These are phyloP conservation scores for Thalassiosira gravida DNA, from an alignment of 352 stramenopile species.

Conservation along the genomic window DNA sequence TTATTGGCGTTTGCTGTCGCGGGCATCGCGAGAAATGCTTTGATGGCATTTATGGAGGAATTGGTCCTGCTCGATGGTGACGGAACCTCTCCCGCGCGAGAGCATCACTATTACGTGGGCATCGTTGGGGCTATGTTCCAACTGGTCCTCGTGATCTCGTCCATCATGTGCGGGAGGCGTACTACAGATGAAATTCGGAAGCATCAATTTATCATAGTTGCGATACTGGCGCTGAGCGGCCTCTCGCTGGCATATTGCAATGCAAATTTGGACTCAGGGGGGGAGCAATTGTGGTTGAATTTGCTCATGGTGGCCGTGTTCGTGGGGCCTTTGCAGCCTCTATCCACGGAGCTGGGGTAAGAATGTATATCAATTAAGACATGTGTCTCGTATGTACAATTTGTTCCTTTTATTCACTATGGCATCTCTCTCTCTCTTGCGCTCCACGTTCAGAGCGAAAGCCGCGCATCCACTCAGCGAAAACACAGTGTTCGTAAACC, in stretches of 20 bases:
- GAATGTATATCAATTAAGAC: neutral
- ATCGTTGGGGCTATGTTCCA: slow-evolving; percentile 78
- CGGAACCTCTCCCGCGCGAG: slow-evolving; percentile 7
- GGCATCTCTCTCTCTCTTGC: too few species aligned
- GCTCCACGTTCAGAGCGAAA: slow-evolving; percentile 54
- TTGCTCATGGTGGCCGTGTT: slow-evolving; percentile 69
- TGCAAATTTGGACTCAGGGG: slow-evolving; percentile 67
- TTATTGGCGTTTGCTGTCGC: slow-evolving; percentile 71
- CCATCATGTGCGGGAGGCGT: slow-evolving; percentile 70
- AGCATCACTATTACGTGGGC: slow-evolving; percentile 33
- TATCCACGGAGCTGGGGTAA: slow-evolving; percentile 71
- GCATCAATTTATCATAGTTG: slow-evolving; percentile 74
- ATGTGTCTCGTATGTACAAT: too few species aligned
- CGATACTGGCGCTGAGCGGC: slow-evolving; percentile 67
- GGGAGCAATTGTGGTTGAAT: slow-evolving; percentile 52
- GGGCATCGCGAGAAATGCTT: slow-evolving; percentile 82
- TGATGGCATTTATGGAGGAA: slow-evolving; percentile 83
- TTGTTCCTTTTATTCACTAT: too few species aligned
- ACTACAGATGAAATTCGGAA: too few species aligned
- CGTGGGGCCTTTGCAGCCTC: slow-evolving; percentile 70
- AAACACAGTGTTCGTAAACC: slow-evolving; percentile 79
- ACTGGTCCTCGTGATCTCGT: slow-evolving; percentile 77
- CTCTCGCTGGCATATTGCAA: slow-evolving; percentile 71
- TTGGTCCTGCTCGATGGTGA: slow-evolving; percentile 72
- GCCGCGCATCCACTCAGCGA: slow-evolving; percentile 72